Base-by-base conservation (phyloP, 371 early-diverging fungal species). In the Actinomortierella wolfii region DNA sequence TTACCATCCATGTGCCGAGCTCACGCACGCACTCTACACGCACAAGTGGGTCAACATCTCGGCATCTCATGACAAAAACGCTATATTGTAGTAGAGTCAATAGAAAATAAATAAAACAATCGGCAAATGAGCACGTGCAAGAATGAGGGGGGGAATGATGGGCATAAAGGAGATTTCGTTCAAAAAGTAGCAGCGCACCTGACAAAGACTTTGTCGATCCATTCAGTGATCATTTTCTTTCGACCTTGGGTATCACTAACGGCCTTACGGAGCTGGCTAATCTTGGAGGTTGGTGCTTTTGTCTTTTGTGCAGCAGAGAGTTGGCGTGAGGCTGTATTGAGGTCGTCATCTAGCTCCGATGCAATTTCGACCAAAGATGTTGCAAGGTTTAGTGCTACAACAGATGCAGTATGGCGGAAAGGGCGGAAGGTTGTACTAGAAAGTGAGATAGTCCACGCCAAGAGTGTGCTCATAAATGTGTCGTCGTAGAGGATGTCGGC, bases 351-450 rank as follows among this genome's bases (percentile, higher is more conserved):
- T 0, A 82, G 67, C 26, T 77, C 81, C 18, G 88, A 82, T 1
- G 89, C 86, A 34, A 87, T 64, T 13, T 82, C 81, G 48, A 89
- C 88, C 26, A 95, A 78, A 17, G 83, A 79, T 3, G 85, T 79
- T 55, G 83, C 70, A 13, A 92, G 56, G 14, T 79, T 78, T 24
- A 94, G 84, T 11, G 89, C 83, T 3, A 88, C 76, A 2, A 86
- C 66, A 0, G 96, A 91, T 3, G 96, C 86, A 1, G 93, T 93
- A 64, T 97, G 96, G 13, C 97, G 86, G 76, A 97, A 93, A 13
- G 96, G 93, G 18, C 96, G 86, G 71, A 91, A 93, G 0, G 85
- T 57, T 1, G 93, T 91, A 47, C 89, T 86, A 25, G 80, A 79
- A 43, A 79, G 76, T 1, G 66, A 59, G 34, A 65, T 58, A 6